Evolutionary conservation across 345 rosid genomes (phyloP).

Genomic region (Lepidium sativum): DNA sequence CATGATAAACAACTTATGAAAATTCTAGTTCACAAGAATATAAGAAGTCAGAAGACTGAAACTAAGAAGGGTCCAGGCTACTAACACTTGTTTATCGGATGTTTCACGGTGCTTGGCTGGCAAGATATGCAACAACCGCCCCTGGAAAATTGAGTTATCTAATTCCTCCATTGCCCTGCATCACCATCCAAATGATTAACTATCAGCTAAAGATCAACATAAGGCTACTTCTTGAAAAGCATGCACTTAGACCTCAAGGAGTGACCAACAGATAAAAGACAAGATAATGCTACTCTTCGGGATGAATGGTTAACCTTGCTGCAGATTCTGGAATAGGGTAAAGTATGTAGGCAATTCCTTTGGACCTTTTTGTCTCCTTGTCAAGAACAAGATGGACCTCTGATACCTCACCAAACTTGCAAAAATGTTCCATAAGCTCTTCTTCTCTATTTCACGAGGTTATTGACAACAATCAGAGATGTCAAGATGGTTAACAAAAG

Average conservation of each 20-base stretch:
- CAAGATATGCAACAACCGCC: slow-evolving; percentile 82
- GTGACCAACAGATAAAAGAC: background rate
- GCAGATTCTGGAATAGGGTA: slow-evolving; percentile 59
- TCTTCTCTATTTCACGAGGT: slow-evolving; percentile 56
- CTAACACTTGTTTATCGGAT: slow-evolving; percentile 53
- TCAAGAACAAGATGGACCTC: slow-evolving; percentile 81
- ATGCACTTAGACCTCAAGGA: background rate
- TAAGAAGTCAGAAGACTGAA: slow-evolving; percentile 1
- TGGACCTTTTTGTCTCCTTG: slow-evolving; percentile 80
- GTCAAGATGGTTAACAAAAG: background rate
- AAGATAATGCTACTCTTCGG: background rate
- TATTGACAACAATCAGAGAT: slow-evolving; percentile 1
- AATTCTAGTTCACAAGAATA: background rate
- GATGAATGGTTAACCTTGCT: slow-evolving; percentile 41
- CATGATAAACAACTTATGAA: slow-evolving; percentile 6
- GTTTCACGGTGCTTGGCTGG: slow-evolving; percentile 50
- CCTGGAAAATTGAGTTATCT: slow-evolving; percentile 82
- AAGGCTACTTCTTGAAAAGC: background rate
- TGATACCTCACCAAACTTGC: slow-evolving; percentile 49
- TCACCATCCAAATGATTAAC: slow-evolving; percentile 12
- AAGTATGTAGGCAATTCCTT: slow-evolving; percentile 73
- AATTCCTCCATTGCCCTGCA: slow-evolving; percentile 72
- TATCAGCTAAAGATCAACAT: background rate
- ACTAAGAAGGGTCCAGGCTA: background rate
- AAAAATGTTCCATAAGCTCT: slow-evolving; percentile 70